phyloP scores from a whole-genome alignment of 805 yeast species.

The Candida endomychidarum region DNA sequence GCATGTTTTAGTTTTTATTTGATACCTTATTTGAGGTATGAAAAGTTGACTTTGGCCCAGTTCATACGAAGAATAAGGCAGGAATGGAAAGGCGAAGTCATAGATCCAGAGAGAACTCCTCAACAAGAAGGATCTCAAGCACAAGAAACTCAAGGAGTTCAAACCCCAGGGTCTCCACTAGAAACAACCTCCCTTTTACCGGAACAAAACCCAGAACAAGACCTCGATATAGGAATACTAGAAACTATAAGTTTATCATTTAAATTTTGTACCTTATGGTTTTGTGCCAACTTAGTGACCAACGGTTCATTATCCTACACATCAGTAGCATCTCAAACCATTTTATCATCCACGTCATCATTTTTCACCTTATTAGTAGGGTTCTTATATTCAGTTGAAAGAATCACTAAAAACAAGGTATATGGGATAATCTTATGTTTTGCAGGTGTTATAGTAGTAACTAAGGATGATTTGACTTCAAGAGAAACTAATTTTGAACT shows the following conservation, averaged over 20 bases:
- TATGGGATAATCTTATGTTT: slow-evolving; percentile 71
- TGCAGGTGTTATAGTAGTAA: slow-evolving; percentile 76
- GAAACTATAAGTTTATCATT: slow-evolving; percentile 76
- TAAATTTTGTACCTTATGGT: slow-evolving; percentile 89
- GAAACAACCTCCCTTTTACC: too few species aligned
- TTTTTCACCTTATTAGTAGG: slow-evolving; percentile 90
- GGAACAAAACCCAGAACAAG: background rate
- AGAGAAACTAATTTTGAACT: slow-evolving; percentile 22
- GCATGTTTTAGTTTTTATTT: slow-evolving; percentile 79
- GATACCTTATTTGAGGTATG: slow-evolving; percentile 51
- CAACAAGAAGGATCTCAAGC: too few species aligned
- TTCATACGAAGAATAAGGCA: slow-evolving; percentile 23
- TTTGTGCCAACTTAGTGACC: slow-evolving; percentile 81
- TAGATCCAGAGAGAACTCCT: too few species aligned
- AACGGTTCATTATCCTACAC: slow-evolving; percentile 88
- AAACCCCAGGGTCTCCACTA: too few species aligned
- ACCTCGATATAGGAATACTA: slow-evolving; percentile 34
- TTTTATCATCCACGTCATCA: slow-evolving; percentile 86
- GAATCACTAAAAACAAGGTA: slow-evolving; percentile 61
- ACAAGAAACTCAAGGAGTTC: too few species aligned
- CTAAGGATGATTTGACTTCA: slow-evolving; percentile 61
- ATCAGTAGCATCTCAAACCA: slow-evolving; percentile 92
- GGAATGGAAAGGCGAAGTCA: slow-evolving; percentile 15
- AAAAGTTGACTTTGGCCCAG: slow-evolving; percentile 21
- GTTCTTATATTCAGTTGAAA: slow-evolving; percentile 66